Conservation (phyloP, 257 asterid genomes). For the Knoxia roxburghii region DNA sequence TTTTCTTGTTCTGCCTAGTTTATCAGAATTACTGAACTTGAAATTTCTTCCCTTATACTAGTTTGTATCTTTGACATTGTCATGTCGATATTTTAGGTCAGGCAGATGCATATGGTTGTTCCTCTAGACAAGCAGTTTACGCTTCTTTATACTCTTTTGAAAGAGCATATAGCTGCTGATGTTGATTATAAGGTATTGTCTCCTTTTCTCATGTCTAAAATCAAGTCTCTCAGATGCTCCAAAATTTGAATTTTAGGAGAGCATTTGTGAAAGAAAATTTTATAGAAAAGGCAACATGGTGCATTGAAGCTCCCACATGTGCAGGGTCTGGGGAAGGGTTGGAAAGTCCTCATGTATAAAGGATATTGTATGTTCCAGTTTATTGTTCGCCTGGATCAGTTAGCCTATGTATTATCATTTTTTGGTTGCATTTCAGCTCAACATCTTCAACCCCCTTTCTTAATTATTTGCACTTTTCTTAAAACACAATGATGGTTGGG, state of each 20-base stretch:
- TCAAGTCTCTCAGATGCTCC: neutral
- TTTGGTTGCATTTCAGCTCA: neutral
- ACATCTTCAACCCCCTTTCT: neutral
- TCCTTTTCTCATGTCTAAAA: too few relatives aligned
- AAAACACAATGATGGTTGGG: neutral
- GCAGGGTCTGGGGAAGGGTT: too few relatives aligned
- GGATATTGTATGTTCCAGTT: too few relatives aligned
- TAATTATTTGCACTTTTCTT: neutral
- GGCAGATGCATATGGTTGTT: slow-evolving; percentile 75
- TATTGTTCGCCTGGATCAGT: too few relatives aligned
- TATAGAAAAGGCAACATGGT: too few relatives aligned
- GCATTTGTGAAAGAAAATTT: neutral
- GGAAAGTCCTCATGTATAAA: too few relatives aligned
- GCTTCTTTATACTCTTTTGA: slow-evolving; percentile 60
- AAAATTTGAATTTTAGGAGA: neutral
- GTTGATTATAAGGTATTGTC: slow-evolving; percentile 69
- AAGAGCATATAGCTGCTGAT: slow-evolving; percentile 82
- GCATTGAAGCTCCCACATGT: too few relatives aligned
- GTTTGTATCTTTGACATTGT: neutral
- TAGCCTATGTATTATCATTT: neutral
- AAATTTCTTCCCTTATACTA: slow-evolving; percentile 8
- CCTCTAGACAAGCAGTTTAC: slow-evolving; percentile 75
- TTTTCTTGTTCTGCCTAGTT: neutral
- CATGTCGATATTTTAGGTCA: slow-evolving; percentile 46
- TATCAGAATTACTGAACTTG: neutral